phyloP scores from a whole-genome alignment of 352 stramenopile genomes.

The Globisporangium paroecandrum region DNA sequence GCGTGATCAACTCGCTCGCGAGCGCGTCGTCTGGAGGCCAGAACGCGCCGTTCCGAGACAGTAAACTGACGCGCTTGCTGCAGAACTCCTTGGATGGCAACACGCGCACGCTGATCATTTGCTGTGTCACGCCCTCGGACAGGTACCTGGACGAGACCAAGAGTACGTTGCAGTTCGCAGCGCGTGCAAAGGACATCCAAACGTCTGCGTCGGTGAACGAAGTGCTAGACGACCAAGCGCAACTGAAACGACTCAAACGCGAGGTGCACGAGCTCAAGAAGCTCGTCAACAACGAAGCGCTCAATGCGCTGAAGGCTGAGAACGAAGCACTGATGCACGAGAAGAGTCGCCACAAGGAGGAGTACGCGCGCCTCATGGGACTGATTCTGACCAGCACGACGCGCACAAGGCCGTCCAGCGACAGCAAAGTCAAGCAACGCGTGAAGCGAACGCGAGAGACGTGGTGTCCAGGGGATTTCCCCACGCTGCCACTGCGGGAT shows the following conservation, averaged over 20 bases:
- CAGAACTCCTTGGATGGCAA: slow-evolving; percentile 91
- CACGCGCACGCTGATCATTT: slow-evolving; percentile 90
- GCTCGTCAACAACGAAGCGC: slow-evolving; percentile 45
- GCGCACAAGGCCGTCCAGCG: slow-evolving; percentile 22
- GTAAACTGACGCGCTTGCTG: slow-evolving; percentile 89
- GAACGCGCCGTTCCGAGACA: slow-evolving; percentile 85
- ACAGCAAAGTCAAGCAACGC: slow-evolving; percentile 25
- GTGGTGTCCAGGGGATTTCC: slow-evolving; percentile 70
- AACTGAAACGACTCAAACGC: slow-evolving; percentile 66
- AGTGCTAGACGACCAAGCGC: slow-evolving; percentile 90
- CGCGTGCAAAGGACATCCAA: slow-evolving; percentile 89
- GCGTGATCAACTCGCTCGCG: slow-evolving; percentile 90
- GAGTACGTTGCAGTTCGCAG: slow-evolving; percentile 91
- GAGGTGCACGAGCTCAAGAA: slow-evolving; percentile 71
- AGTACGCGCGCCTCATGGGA: slow-evolving; percentile 54
- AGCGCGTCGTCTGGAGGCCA: slow-evolving; percentile 23
- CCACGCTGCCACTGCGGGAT: slow-evolving; percentile 9
- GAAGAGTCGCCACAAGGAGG: slow-evolving; percentile 48
- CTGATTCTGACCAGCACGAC: slow-evolving; percentile 55
- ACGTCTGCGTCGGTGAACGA: slow-evolving; percentile 85
- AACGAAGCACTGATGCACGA: slow-evolving; percentile 63
- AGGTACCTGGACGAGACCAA: slow-evolving; percentile 80
- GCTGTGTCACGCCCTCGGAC: slow-evolving; percentile 74
- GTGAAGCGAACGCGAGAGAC: slow-evolving; percentile 61
- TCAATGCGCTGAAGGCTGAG: slow-evolving; percentile 63